A percentile compares a stretch with the other conserved stretches of the same genome.
phyloP scores from a whole-genome alignment of 2,329 filamentous ascomycete genomes.

The Knufia petricola region DNA sequence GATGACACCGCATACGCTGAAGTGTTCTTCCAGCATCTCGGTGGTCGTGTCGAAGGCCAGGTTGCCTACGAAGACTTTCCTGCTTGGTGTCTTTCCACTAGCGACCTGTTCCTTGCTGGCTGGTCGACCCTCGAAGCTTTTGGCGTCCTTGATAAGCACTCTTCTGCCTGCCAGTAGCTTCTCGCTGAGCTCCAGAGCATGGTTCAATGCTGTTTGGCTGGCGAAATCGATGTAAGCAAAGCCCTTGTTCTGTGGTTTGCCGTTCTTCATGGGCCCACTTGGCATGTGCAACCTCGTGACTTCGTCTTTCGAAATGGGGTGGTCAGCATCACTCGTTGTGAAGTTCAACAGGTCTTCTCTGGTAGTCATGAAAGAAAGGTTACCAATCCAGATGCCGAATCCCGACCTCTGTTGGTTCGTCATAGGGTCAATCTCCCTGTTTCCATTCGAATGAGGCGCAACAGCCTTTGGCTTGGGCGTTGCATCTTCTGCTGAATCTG shows the following conservation, averaged over 20 bases:
- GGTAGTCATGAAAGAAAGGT: conserved; percentile 75
- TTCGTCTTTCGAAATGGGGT: conserved; percentile 46
- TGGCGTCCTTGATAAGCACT: conserved; percentile 86
- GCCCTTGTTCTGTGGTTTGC: conserved; percentile 66
- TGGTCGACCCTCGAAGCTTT: conserved; percentile 82
- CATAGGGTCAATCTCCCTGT: conserved; percentile 28
- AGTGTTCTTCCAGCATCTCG: conserved; percentile 71
- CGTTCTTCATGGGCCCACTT: conserved; percentile 42
- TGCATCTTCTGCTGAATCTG: conserved; percentile 11
- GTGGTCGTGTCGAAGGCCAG: conserved; percentile 72
- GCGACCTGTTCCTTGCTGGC: conserved; percentile 30
- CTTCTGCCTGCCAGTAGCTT: conserved; percentile 64
- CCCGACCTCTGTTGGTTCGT: conserved; percentile 50
- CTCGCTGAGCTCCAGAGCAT: conserved; percentile 81
- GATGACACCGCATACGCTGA: conserved; percentile 73
- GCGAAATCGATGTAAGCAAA: conserved; percentile 95
- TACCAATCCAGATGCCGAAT: conserved; percentile 91
- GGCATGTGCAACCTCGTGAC: conserved; percentile 84
- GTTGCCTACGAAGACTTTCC: conserved; percentile 82
- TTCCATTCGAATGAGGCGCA: background rate
- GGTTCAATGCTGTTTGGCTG: conserved; percentile 55
- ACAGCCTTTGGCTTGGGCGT: background rate
- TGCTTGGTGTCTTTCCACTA: conserved; percentile 57
- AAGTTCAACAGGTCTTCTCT: conserved; percentile 67
- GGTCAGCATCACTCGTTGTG: conserved; percentile 37